These are phyloP conservation scores for Hansenula sp. DNA, from an alignment of 1,139 yeast genomes.

Conservation along the genomic window DNA sequence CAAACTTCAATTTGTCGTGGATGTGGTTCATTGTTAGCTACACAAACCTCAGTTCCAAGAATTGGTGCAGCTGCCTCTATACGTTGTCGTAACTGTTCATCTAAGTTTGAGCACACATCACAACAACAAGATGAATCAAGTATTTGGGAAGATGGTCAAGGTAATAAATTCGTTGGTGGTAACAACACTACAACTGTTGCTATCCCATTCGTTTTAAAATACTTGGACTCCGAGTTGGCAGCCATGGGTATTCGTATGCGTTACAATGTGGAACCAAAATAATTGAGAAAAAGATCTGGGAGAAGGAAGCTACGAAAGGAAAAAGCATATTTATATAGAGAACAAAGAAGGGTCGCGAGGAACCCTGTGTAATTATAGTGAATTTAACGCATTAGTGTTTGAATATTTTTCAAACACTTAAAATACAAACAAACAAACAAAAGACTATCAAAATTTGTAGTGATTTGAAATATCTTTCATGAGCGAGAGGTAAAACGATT, in stretches of 20 bases:
- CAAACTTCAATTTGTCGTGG: conserved; percentile 86
- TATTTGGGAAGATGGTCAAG: conserved; percentile 97
- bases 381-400: background rate
- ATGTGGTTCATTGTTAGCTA: conserved; percentile 89
- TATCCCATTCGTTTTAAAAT: conserved; percentile 93
- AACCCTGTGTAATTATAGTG: conserved; percentile 1
- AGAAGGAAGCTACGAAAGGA: background rate
- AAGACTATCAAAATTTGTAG: no score
- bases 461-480: no score
- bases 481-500: no score
- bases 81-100: conserved; percentile 91
- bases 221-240: conserved; percentile 89
- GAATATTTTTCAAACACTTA: background rate
- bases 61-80: conserved; percentile 76
- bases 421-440: no score
- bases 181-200: conserved; percentile 90
- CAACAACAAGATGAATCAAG: conserved; percentile 64
- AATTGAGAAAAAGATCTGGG: conserved; percentile 26
- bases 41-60: conserved; percentile 88
- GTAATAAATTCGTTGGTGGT: conserved; percentile 89
- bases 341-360: background rate
- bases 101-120: conserved; percentile 47
- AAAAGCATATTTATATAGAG: background rate
- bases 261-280: conserved; percentile 71
- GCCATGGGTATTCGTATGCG: conserved; percentile 98